These are phyloP conservation scores for Alloascoidea hylecoeti DNA, from an alignment of 805 yeast species.

Conservation along the genomic window DNA sequence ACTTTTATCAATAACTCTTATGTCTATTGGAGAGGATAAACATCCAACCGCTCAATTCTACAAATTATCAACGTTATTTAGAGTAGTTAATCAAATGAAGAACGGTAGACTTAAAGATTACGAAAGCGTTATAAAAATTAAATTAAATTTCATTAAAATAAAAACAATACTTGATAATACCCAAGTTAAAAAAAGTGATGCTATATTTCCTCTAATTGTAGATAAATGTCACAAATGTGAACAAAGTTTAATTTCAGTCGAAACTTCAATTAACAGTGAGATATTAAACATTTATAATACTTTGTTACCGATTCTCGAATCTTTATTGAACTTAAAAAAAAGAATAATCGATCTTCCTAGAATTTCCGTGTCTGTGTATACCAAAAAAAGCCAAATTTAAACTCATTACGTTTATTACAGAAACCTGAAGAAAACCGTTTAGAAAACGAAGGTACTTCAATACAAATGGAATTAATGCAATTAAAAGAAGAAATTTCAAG, in stretches of 20 bases:
- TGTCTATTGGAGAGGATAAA: slow-evolving; percentile 83
- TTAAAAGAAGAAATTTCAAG: slow-evolving; percentile 14
- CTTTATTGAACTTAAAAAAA: slow-evolving; percentile 50
- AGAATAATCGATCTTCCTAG: slow-evolving; percentile 39
- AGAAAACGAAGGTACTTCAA: too few species aligned
- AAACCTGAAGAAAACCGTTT: too few species aligned
- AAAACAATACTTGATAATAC: slow-evolving; percentile 35
- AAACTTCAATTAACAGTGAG: slow-evolving; percentile 37
- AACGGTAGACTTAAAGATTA: slow-evolving; percentile 74
- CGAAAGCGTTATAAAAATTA: slow-evolving; percentile 71
- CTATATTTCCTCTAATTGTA: slow-evolving; percentile 43
- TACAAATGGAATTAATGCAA: slow-evolving; percentile 7
- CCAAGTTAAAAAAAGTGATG: slow-evolving; percentile 6
- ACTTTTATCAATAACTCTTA: slow-evolving; percentile 68
- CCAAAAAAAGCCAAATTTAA: too few species aligned
- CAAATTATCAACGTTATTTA: slow-evolving; percentile 72
- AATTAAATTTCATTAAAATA: slow-evolving; percentile 60
- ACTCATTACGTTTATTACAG: too few species aligned
- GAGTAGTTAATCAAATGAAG: slow-evolving; percentile 67
- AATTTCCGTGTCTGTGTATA: too few species aligned
- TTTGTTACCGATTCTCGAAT: slow-evolving; percentile 36
- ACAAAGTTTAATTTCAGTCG: slow-evolving; percentile 40
- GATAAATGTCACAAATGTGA: slow-evolving; percentile 53
- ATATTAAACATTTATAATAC: slow-evolving; percentile 37
- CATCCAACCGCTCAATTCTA: slow-evolving; percentile 93